Evolutionary conservation across 805 yeast genomes (phyloP).

Genomic region (Wickerhamomyces kurtzmanii): DNA sequence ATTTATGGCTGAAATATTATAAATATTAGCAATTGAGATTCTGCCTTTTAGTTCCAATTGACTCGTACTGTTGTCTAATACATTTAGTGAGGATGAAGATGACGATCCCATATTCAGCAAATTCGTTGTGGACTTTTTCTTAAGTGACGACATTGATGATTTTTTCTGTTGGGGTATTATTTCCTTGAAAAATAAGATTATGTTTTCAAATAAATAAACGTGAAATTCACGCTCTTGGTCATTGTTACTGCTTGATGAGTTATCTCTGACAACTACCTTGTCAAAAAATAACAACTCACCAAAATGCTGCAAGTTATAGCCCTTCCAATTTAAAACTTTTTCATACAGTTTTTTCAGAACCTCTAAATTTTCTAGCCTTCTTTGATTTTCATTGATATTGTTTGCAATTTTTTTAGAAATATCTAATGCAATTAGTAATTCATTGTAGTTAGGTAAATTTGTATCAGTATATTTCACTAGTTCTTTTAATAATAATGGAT

Average conservation of each 20-base stretch:
- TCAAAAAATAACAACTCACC: constrained; percentile 82
- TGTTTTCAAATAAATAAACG: constrained; percentile 78
- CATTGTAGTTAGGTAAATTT: constrained; percentile 46
- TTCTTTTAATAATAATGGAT: constrained; percentile 76
- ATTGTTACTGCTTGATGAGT: constrained; percentile 31
- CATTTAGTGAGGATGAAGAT: constrained; percentile 8
- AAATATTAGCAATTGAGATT: constrained; percentile 64
- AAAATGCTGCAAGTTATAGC: constrained; percentile 66
- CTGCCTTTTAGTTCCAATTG: constrained; percentile 64
- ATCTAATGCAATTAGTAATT: constrained; percentile 58
- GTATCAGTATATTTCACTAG: constrained; percentile 55
- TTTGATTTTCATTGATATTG: constrained; percentile 86
- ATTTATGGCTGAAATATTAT: constrained; percentile 30
- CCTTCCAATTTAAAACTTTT: constrained; percentile 87
- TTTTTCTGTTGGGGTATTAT: constrained; percentile 32
- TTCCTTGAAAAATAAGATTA: constrained; percentile 57
- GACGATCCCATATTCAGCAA: constrained; percentile 7
- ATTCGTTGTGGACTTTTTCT: constrained; percentile 23
- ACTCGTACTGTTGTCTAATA: constrained; percentile 2
- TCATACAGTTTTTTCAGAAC: constrained; percentile 58
- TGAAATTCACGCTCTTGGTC: constrained; percentile 80
- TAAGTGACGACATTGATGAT: constrained; percentile 32
- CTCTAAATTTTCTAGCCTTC: constrained; percentile 80
- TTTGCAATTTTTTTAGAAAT: constrained; percentile 79
- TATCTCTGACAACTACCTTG: constrained; percentile 56